Evolutionary conservation across 192 early-diverging fungal genomes (phyloP).

Genomic region (Entrophospora sp.): DNA sequence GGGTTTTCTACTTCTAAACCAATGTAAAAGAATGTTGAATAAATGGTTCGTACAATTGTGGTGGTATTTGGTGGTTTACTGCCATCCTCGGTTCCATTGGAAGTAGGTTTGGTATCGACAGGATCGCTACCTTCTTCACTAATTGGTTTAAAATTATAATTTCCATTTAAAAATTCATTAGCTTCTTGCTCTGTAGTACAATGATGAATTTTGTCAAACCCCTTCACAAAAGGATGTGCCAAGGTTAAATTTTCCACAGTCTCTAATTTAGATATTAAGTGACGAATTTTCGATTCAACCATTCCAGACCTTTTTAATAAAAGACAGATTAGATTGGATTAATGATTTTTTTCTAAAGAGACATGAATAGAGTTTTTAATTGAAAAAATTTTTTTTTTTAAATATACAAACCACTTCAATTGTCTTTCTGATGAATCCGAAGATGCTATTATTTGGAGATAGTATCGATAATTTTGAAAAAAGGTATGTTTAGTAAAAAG

Average conservation of each 20-base stretch:
- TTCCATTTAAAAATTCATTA: slow-evolving; percentile 58
- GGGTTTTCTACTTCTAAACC: slow-evolving; percentile 64
- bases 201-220: slow-evolving; percentile 59
- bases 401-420: slow-evolving; percentile 51
- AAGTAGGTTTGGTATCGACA: slow-evolving; percentile 1
- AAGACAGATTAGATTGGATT: too few relatives aligned
- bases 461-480: slow-evolving; percentile 78
- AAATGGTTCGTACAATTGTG: slow-evolving; percentile 33
- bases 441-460: slow-evolving; percentile 81
- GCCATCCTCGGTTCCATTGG: slow-evolving; percentile 21
- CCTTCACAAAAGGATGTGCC: slow-evolving; percentile 88
- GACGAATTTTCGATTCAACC: slow-evolving; percentile 86
- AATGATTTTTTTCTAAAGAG: too few relatives aligned
- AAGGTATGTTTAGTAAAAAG: slow-evolving; percentile 87
- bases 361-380: not conserved
- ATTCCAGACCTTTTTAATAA: slow-evolving; percentile 68
- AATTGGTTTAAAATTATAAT: slow-evolving; percentile 31
- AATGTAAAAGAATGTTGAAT: slow-evolving; percentile 84
- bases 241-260: slow-evolving; percentile 55
- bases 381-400: not conserved
- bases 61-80: slow-evolving; percentile 8
- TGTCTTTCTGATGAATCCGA: slow-evolving; percentile 67
- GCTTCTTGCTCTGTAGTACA: slow-evolving; percentile 62
- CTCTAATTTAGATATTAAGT: slow-evolving; percentile 81
- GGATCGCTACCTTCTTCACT: slow-evolving; percentile 22